Percentiles rank a stretch among this genome's conserved stretches.
phyloP scores from a whole-genome alignment of 140 eudicot genomes.

The Bidens hawaiensis region DNA sequence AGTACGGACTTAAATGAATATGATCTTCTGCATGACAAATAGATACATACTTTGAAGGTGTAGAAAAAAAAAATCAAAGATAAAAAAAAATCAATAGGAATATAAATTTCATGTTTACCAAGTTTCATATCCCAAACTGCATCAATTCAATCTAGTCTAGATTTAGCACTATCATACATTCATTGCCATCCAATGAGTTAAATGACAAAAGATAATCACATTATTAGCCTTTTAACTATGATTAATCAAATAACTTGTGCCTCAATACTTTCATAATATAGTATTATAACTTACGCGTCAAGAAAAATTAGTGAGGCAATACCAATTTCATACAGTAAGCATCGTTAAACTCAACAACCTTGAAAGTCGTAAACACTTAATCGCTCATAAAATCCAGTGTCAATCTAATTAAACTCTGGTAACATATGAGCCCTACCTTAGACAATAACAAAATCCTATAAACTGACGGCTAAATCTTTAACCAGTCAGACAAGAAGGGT shows the following conservation, averaged over 20 bases:
- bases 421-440: not conserved
- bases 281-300: not conserved
- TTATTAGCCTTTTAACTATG: not conserved
- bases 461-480: not conserved
- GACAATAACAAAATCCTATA: not conserved
- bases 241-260: not conserved
- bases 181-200: not conserved
- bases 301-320: not conserved
- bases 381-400: not conserved
- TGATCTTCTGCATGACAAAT: constrained; percentile 63
- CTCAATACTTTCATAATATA: not conserved
- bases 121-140: not conserved
- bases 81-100: not conserved
- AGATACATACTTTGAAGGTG: not conserved
- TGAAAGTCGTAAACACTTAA: too few relatives aligned
- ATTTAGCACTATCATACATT: not conserved
- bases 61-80: not conserved
- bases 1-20: constrained; percentile 79
- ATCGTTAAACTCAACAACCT: not conserved
- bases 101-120: not conserved
- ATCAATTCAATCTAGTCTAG: not conserved
- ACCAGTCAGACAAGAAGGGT: not conserved
- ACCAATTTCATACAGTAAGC: not conserved
- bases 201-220: not conserved
- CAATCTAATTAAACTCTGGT: not conserved